Evolutionary conservation across 176 grass and related monocot species (phyloP).

Genomic region (Secale cereale): DNA sequence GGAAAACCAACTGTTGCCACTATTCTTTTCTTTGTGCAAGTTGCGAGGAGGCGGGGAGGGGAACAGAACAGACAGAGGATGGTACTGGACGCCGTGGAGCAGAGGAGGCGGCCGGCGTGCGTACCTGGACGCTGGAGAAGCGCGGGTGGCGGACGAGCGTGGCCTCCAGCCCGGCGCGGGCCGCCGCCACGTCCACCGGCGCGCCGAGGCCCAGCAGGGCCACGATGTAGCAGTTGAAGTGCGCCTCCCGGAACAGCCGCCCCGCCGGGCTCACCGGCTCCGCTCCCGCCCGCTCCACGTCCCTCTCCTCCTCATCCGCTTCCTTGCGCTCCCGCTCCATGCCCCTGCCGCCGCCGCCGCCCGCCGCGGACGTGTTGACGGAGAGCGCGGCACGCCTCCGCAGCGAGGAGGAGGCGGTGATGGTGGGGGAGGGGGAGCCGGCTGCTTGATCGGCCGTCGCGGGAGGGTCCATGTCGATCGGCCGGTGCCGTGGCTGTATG

Average conservation of each 20-base stretch:
- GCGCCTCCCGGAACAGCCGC: slow-evolving; percentile 65
- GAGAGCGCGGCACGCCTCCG: slow-evolving; percentile 15
- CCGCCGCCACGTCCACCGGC: slow-evolving; percentile 33
- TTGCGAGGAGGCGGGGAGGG: too few species aligned
- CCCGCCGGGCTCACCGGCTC: slow-evolving; percentile 80
- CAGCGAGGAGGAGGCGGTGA: neutral
- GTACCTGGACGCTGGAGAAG: slow-evolving; percentile 90
- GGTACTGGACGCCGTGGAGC: neutral
- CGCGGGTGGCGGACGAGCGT: slow-evolving; percentile 69
- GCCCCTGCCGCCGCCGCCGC: neutral
- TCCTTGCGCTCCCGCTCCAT: neutral
- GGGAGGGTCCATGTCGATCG: slow-evolving; percentile 32
- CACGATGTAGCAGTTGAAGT: slow-evolving; percentile 86
- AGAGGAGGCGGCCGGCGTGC: neutral
- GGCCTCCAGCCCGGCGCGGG: slow-evolving; percentile 48
- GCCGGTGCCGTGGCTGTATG: neutral
- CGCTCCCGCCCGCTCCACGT: neutral
- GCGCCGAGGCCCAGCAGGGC: slow-evolving; percentile 47
- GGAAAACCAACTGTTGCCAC: too few species aligned
- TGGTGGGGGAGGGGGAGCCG: neutral
- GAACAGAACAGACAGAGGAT: neutral
- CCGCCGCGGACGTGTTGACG: slow-evolving; percentile 6
- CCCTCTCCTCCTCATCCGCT: neutral
- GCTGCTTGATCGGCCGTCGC: slow-evolving; percentile 9
- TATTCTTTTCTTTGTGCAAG: too few species aligned